Evolutionary conservation across 1,284 basidiomycete species (phyloP).

Genomic region (Lentinula novae-zelandiae): DNA sequence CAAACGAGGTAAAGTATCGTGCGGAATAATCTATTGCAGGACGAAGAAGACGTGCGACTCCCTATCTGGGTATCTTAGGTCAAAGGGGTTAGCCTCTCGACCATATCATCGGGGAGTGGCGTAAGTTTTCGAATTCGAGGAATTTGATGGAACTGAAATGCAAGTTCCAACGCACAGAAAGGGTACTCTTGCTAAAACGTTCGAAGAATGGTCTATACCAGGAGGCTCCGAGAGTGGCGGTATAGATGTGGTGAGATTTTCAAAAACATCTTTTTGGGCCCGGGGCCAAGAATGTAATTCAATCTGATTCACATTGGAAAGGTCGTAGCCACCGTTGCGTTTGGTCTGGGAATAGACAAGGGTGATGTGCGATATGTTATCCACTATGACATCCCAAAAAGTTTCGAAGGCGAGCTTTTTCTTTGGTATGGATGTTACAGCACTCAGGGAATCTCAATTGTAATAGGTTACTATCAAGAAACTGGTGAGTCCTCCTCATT

Average conservation of each 20-base stretch:
- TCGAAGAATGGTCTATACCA: conserved; percentile 61
- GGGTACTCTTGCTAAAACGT: conserved; percentile 52
- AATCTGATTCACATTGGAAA: conserved; percentile 14
- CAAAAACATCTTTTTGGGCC: no score
- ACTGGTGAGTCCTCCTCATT: conserved; percentile 48
- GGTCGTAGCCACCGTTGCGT: conserved; percentile 64
- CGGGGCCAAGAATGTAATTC: background rate
- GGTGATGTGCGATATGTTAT: conserved; percentile 75
- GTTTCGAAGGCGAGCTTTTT: conserved; percentile 64
- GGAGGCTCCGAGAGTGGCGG: conserved; percentile 44
- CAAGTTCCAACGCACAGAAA: conserved; percentile 29
- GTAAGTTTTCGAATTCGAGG: conserved; percentile 28
- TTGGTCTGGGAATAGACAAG: conserved; percentile 90
- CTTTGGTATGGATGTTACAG: conserved; percentile 1
- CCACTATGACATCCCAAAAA: conserved; percentile 79
- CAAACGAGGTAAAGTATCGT: conserved; percentile 57
- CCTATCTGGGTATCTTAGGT: conserved; percentile 56
- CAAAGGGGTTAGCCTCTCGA: conserved; percentile 62
- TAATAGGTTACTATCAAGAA: conserved; percentile 82
- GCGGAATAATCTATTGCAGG: conserved; percentile 82
- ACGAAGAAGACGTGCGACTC: conserved; percentile 64
- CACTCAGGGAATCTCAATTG: background rate
- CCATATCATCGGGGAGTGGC: conserved; percentile 74
- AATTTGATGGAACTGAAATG: background rate
- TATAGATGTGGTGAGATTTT: conserved; percentile 55